A percentile compares a stretch with the other conserved stretches of the same genome.
phyloP scores from a whole-genome alignment of 148 eudicot species.

The Rhododendron vialii region DNA sequence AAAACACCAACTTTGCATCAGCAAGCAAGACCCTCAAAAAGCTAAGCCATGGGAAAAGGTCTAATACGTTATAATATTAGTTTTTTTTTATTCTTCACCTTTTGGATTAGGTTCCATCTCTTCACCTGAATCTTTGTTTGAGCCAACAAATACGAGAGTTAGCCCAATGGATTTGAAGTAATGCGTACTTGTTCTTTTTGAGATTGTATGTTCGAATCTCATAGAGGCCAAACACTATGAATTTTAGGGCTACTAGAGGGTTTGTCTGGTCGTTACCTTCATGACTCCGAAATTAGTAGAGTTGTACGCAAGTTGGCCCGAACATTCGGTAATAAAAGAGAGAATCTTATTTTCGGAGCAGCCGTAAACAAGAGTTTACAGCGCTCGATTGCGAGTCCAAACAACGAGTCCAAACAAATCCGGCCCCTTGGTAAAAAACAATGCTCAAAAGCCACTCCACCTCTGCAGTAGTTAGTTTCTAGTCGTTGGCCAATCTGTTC shows the following conservation, averaged over 20 bases:
- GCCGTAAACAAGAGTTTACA: no score
- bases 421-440: neutral
- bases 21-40: neutral
- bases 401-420: neutral
- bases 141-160: neutral
- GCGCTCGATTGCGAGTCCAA: neutral
- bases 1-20: constrained; percentile 12
- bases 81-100: neutral
- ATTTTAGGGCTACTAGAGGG: neutral
- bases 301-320: no score
- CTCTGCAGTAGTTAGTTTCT: constrained; percentile 19
- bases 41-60: neutral
- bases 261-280: neutral
- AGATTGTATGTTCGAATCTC: no score
- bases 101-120: neutral
- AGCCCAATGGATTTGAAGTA: no score
- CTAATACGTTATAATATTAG: neutral
- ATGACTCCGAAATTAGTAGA: no score
- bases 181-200: no score
- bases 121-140: neutral
- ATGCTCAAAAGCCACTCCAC: constrained; percentile 25
- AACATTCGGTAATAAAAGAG: no score
- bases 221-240: neutral
- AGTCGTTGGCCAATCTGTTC: constrained; percentile 70
- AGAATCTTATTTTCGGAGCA: no score